Evolutionary conservation across 345 rosid genomes (phyloP).

Genomic region (Populus deltoides): DNA sequence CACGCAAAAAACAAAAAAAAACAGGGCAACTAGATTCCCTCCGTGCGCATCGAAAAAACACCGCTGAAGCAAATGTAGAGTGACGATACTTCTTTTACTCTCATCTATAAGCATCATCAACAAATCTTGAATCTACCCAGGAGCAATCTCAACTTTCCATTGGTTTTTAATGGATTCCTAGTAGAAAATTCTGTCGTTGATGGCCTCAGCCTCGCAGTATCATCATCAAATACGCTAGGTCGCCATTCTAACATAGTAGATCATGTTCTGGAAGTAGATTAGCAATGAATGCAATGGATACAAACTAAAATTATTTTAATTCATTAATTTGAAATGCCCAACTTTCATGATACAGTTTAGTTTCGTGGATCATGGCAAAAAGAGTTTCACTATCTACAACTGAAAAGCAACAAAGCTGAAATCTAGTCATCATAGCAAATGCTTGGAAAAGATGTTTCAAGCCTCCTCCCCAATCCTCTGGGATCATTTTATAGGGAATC

Average conservation of each 20-base stretch:
- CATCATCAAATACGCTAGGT: background rate
- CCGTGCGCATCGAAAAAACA: no score
- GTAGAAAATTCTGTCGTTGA: background rate
- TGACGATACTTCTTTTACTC: background rate
- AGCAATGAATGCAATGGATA: background rate
- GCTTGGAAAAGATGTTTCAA: background rate
- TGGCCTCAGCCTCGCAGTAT: background rate
- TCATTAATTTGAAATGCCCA: background rate
- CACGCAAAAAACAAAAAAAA: accelerated
- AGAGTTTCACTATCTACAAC: background rate
- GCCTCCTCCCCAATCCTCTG: background rate
- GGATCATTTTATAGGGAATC: background rate
- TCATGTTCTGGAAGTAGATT: background rate
- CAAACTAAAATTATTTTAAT: background rate
- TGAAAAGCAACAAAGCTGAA: background rate
- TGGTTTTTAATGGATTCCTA: background rate
- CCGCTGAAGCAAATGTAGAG: no score
- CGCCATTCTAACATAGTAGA: background rate
- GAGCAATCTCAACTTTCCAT: background rate
- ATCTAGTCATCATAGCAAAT: background rate
- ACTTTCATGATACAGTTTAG: background rate
- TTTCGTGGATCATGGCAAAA: background rate
- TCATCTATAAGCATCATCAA: background rate
- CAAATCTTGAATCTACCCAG: background rate
- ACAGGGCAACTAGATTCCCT: no score